Conservation (phyloP, 257 asterid species). For the Capsicum baccatum region DNA sequence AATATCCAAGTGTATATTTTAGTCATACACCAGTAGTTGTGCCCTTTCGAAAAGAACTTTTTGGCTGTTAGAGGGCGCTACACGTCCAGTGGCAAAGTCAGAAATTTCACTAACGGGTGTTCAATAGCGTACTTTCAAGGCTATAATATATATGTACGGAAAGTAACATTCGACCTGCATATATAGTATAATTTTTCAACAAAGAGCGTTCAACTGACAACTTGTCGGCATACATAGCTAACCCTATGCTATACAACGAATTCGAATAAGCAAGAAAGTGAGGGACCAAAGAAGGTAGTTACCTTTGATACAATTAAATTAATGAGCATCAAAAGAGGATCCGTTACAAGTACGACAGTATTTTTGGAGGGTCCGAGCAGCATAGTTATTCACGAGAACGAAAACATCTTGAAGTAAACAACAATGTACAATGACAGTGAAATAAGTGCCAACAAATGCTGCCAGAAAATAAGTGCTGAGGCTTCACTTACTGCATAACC, state of each 20-base stretch:
- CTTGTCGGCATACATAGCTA: neutral
- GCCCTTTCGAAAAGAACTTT: neutral
- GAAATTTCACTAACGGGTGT: neutral
- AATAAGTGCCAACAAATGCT: slow-evolving; percentile 66
- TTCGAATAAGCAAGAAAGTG: neutral
- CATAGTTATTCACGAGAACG: slow-evolving; percentile 19
- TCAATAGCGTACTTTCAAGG: neutral
- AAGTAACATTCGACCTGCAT: neutral
- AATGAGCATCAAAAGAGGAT: neutral
- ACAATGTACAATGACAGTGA: slow-evolving; percentile 68
- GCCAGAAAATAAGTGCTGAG: slow-evolving; percentile 92
- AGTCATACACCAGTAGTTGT: neutral
- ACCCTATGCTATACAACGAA: neutral
- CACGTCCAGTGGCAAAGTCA: neutral
- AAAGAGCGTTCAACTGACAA: neutral
- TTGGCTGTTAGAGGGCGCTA: neutral
- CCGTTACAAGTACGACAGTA: fast-evolving
- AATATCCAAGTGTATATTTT: neutral
- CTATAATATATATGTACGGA: neutral
- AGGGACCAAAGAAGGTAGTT: neutral
- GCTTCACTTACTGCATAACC: slow-evolving; percentile 90
- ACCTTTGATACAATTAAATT: neutral
- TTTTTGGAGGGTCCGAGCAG: neutral
- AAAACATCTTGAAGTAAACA: slow-evolving; percentile 62
- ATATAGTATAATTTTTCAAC: neutral